Conservation (phyloP, 768 basidiomycete genomes). For the Trametes elegans region DNA sequence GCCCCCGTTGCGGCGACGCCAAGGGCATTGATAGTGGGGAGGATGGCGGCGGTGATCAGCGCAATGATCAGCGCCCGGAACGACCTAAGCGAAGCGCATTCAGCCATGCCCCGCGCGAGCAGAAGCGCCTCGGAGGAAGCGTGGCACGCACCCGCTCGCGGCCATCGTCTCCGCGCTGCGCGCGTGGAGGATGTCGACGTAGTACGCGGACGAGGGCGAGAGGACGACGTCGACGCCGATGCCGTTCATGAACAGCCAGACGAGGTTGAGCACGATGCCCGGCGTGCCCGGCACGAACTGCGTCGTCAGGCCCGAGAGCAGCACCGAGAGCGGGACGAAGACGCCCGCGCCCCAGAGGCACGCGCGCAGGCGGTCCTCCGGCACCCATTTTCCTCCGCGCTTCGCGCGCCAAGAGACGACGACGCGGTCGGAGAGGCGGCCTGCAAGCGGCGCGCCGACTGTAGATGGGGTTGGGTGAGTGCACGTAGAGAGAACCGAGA, state of each 20-base stretch:
- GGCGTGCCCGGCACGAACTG: constrained; percentile 45
- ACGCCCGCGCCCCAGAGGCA: constrained; percentile 44
- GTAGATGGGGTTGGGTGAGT: background rate
- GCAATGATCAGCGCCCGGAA: constrained; percentile 46
- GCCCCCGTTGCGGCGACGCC: constrained; percentile 52
- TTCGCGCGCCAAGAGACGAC: constrained; percentile 47
- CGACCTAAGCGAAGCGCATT: constrained; percentile 33
- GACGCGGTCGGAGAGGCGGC: constrained; percentile 54
- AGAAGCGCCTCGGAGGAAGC: background rate
- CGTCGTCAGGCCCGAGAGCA: constrained; percentile 49
- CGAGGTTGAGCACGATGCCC: constrained; percentile 50
- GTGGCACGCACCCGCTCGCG: constrained; percentile 44
- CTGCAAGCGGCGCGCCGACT: constrained; percentile 63
- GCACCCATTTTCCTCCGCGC: constrained; percentile 58
- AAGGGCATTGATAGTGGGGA: constrained; percentile 52
- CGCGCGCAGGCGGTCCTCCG: constrained; percentile 66
- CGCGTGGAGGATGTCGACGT: constrained; percentile 56
- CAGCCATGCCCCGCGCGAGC: background rate
- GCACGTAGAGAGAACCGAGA: background rate
- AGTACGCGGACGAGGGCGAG: constrained; percentile 53
- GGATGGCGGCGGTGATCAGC: constrained; percentile 40
- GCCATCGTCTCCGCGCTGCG: constrained; percentile 65
- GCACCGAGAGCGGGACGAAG: constrained; percentile 52
- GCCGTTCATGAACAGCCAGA: constrained; percentile 62
- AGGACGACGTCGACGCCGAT: constrained; percentile 61